phyloP scores from a whole-genome alignment of 139 green algal genomes.

The Yamagishiella unicocca region DNA sequence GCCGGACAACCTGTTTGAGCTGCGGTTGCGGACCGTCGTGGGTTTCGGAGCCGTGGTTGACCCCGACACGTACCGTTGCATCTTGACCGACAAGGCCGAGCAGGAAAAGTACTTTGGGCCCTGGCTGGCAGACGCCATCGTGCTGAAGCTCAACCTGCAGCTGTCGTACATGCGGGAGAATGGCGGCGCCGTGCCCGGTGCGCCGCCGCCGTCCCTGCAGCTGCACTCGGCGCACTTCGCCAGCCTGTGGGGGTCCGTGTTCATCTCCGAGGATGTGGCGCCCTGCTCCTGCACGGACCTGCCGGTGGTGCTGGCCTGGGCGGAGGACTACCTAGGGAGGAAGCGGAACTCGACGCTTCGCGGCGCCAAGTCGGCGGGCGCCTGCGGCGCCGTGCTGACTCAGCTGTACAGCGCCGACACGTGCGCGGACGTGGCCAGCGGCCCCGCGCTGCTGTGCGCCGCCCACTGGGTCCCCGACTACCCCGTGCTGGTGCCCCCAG shows the following conservation, averaged over 20 bases:
- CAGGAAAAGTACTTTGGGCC: neutral
- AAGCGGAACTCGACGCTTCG: neutral
- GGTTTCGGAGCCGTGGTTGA: neutral
- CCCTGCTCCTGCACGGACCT: neutral
- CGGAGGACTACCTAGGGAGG: neutral
- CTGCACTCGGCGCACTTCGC: neutral
- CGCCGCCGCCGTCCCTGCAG: neutral
- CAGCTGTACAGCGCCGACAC: neutral
- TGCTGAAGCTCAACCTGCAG: constrained; percentile 28
- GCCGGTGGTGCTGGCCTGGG: neutral
- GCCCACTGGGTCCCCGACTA: neutral
- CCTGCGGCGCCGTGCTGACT: neutral
- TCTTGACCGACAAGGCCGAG: neutral
- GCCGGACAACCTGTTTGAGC: neutral
- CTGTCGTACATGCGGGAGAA: neutral
- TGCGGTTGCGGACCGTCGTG: neutral
- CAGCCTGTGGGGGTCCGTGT: neutral
- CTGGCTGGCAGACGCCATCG: constrained; percentile 14
- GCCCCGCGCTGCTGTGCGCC: constrained; percentile 21
- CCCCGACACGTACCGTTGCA: neutral
- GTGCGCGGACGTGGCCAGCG: neutral
- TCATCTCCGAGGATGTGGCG: neutral
- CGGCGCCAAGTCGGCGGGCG: neutral
- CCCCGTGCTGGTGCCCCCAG: neutral
- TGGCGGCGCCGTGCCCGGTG: neutral